phyloP scores from a whole-genome alignment of 345 rosid species.

The Citrus unshiu region DNA sequence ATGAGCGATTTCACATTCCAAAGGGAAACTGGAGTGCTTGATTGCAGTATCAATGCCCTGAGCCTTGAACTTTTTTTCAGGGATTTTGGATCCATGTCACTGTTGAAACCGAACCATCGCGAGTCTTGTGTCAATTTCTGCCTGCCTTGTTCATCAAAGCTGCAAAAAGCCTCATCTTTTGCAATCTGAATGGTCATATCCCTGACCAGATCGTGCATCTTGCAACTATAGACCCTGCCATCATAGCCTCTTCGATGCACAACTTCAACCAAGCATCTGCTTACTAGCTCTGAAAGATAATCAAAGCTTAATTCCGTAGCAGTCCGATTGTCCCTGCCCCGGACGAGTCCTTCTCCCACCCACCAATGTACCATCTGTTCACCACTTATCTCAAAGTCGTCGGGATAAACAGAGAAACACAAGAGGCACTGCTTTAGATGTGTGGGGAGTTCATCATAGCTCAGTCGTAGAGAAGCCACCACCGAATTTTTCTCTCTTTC shows the following conservation, averaged over 20 bases:
- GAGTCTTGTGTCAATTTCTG: background rate
- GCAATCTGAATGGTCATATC: constrained; percentile 21
- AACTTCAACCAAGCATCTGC: constrained; percentile 55
- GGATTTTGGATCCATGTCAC: no score
- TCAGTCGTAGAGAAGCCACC: constrained; percentile 54
- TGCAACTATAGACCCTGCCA: constrained; percentile 11
- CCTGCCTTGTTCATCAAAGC: constrained; percentile 19
- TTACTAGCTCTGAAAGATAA: constrained; percentile 46
- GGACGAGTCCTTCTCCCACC: constrained; percentile 62
- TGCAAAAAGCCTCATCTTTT: constrained; percentile 26
- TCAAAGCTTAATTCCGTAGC: constrained; percentile 43
- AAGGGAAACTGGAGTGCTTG: no score
- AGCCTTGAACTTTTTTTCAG: no score
- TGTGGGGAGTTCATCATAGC: constrained; percentile 64
- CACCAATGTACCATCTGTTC: constrained; percentile 58
- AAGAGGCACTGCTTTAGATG: constrained; percentile 55
- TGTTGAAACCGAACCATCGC: no score
- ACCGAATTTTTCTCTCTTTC: constrained; percentile 34
- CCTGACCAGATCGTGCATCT: constrained; percentile 26
- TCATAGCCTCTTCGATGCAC: constrained; percentile 46
- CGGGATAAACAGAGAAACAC: constrained; percentile 52
- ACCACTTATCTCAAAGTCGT: constrained; percentile 47
- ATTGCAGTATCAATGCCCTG: no score
- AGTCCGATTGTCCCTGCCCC: constrained; percentile 29
- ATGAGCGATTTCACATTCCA: no score